These are phyloP conservation scores for Xylaria sp. DNA, from an alignment of 495 filamentous ascomycete species.

Conservation along the genomic window DNA sequence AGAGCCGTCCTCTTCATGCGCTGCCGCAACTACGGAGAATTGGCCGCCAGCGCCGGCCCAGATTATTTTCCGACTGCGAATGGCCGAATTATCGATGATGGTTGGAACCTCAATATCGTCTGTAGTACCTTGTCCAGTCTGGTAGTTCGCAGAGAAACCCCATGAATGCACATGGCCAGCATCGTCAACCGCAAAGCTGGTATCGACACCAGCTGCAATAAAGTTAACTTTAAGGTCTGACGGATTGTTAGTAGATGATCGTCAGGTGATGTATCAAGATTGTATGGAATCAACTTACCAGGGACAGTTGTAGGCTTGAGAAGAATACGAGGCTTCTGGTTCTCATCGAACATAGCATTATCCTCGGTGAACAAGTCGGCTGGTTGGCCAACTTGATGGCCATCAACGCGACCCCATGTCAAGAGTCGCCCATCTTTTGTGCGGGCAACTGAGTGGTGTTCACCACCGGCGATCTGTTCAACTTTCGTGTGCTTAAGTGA, in stretches of 20 bases:
- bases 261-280: background rate
- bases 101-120: slow-evolving; percentile 63
- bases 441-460: slow-evolving; percentile 65
- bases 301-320: slow-evolving; percentile 56
- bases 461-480: slow-evolving; percentile 65
- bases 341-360: slow-evolving; percentile 64
- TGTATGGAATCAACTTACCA: slow-evolving; percentile 30
- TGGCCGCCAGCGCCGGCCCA: slow-evolving; percentile 69
- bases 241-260: slow-evolving; percentile 27
- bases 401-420: slow-evolving; percentile 70
- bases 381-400: slow-evolving; percentile 62
- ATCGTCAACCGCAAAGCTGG: slow-evolving; percentile 62
- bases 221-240: slow-evolving; percentile 36
- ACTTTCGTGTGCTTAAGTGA: slow-evolving; percentile 63
- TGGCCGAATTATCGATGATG: slow-evolving; percentile 64
- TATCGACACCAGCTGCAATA: slow-evolving; percentile 60
- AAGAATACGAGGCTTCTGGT: slow-evolving; percentile 63
- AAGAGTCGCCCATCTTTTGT: slow-evolving; percentile 64
- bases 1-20: slow-evolving; percentile 4
- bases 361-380: slow-evolving; percentile 54
- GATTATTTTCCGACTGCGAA: slow-evolving; percentile 58
- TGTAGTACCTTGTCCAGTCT: slow-evolving; percentile 64
- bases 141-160: slow-evolving; percentile 71
- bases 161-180: slow-evolving; percentile 67
- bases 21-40: slow-evolving; percentile 61